These are phyloP conservation scores for Candida broadrunensis DNA, from an alignment of 805 yeast genomes.

Conservation along the genomic window DNA sequence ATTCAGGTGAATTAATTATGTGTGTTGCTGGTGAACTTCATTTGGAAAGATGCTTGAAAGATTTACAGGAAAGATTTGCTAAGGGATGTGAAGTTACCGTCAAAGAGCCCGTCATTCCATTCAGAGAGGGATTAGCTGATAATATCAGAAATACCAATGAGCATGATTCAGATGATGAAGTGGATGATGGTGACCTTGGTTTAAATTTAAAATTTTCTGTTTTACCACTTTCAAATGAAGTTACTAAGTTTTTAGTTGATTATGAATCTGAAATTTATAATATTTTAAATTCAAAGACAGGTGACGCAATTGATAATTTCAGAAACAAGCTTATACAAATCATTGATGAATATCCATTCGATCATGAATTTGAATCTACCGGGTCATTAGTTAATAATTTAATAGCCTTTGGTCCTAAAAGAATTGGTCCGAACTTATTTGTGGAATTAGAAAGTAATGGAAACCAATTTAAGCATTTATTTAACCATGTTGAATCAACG, in stretches of 20 bases:
- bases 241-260: slow-evolving; percentile 47
- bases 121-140: slow-evolving; percentile 75
- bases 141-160: slow-evolving; percentile 38
- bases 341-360: slow-evolving; percentile 6
- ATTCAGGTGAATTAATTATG: slow-evolving; percentile 88
- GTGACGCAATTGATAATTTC: neutral
- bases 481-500: slow-evolving; percentile 12
- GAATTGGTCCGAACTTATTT: slow-evolving; percentile 72
- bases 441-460: slow-evolving; percentile 46
- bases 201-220: slow-evolving; percentile 51
- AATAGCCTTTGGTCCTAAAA: slow-evolving; percentile 72
- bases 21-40: slow-evolving; percentile 97
- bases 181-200: slow-evolving; percentile 17
- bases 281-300: slow-evolving; percentile 15
- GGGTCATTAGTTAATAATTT: slow-evolving; percentile 32
- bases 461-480: slow-evolving; percentile 26
- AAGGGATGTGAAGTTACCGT: slow-evolving; percentile 75
- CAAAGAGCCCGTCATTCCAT: slow-evolving; percentile 93
- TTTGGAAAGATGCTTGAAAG: slow-evolving; percentile 90
- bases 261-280: slow-evolving; percentile 44
- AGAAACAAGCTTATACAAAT: slow-evolving; percentile 5
- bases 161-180: slow-evolving; percentile 13
- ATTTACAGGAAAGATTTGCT: slow-evolving; percentile 86
- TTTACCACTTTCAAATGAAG: slow-evolving; percentile 54
- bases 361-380: slow-evolving; percentile 11